Conservation (phyloP, 257 asterid species). For the Echium plantagineum region DNA sequence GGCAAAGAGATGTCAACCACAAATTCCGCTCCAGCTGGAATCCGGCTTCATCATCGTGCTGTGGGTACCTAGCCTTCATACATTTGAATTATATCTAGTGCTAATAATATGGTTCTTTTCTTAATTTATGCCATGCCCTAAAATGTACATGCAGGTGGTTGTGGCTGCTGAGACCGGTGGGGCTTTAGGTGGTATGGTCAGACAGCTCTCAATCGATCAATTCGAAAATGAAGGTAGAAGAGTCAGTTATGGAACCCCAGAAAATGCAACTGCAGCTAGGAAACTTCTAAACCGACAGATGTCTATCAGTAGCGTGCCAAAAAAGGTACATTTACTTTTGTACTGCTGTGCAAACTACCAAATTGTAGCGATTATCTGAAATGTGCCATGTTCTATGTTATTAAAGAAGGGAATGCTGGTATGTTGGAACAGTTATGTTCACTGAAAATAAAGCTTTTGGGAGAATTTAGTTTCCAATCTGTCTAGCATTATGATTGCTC, state of each 20-base stretch:
- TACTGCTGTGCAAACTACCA: too few species aligned
- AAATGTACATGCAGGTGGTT: constrained; percentile 41
- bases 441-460: too few species aligned
- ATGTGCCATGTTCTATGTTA: too few species aligned
- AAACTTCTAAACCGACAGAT: constrained; percentile 90
- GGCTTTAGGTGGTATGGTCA: constrained; percentile 75
- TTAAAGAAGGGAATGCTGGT: too few species aligned
- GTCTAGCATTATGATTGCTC: too few species aligned
- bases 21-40: constrained; percentile 75
- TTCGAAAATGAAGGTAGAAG: constrained; percentile 80
- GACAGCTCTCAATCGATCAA: constrained; percentile 69
- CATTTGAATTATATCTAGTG: too few species aligned
- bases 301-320: constrained; percentile 94
- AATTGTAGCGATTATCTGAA: too few species aligned
- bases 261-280: constrained; percentile 96
- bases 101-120: too few species aligned
- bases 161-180: constrained; percentile 81
- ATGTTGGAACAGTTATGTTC: too few species aligned
- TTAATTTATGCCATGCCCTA: neutral
- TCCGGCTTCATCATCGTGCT: constrained; percentile 98
- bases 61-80: constrained; percentile 32
- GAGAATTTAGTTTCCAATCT: too few species aligned
- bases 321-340: constrained; percentile 43
- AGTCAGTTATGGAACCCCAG: constrained; percentile 97
- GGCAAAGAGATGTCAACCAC: constrained; percentile 64